Base-by-base conservation (phyloP, 768 basidiomycete species). In the Gloeopeniophorella convolvens region DNA sequence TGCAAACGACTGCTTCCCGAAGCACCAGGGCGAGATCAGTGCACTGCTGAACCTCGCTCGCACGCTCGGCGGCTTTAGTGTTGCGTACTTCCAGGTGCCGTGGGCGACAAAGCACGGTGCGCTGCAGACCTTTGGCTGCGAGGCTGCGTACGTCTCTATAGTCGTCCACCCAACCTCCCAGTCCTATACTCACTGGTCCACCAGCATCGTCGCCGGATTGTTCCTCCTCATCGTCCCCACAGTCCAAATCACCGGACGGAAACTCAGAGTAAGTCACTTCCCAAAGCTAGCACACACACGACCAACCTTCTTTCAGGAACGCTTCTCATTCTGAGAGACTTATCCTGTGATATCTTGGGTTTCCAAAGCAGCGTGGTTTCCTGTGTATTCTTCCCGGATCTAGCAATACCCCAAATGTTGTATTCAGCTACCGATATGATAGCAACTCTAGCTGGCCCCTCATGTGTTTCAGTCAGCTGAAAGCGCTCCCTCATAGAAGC, bases 31-130 rank as follows among this genome's bases (percentile, higher is more conserved):
- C 23, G 83, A 85, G 65, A 74, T 82, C 28, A 79, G 78, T 50
- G 76, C 78, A 0, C 65, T 83, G 20, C 65, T 83, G 55, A 84
- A 82, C 58, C 64, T 83, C 18, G 69, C 72, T 13, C 71, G 82
- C 39, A 70, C 67, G 1, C 66, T 82, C 16, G 80, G 79, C 31
- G 80, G 80, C 3, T 83, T 83, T 60, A 73, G 72, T 41, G 80
- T 84, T 18, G 78, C 82, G 1, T 83, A 78, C 63, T 84, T 78
- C 63, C 81, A 84, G 60, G 72, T 83, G 3, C 77, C 77, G 4
- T 83, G 82, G 82, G 80, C 81, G 5, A 60, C 65, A 24, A 78
- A 74, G 56, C 61, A 78, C 50, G 82, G 82, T 13, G 78, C 81
- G 4, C 62, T 83, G 24, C 78, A 82, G 51, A 76, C 78, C 5